phyloP scores from a whole-genome alignment of 305 asterid species.

The Caryopteris hybrid region DNA sequence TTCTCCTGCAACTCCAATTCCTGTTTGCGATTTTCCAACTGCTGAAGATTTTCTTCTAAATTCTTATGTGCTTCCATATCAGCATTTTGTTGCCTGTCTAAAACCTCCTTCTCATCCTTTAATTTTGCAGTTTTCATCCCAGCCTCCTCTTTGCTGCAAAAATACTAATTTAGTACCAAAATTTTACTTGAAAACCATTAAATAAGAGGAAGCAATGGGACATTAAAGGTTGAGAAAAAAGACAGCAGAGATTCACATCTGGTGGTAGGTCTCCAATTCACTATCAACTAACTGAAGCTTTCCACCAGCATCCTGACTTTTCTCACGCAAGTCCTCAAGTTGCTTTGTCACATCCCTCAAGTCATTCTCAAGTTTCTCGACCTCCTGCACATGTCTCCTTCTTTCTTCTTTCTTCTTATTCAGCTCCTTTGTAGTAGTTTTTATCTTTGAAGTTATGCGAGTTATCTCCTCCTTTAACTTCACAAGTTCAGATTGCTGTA shows the following conservation, averaged over 20 bases:
- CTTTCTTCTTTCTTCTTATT: slow-evolving; percentile 80
- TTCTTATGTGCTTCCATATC: slow-evolving; percentile 87
- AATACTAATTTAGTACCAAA: slow-evolving; percentile 13
- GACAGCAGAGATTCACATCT: slow-evolving; percentile 55
- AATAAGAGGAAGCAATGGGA: background rate
- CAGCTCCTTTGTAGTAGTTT: slow-evolving; percentile 73
- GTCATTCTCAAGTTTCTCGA: slow-evolving; percentile 79
- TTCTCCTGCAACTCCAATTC: slow-evolving; percentile 90
- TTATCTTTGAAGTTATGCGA: slow-evolving; percentile 73
- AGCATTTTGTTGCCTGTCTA: slow-evolving; percentile 95
- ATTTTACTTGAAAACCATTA: slow-evolving; percentile 3
- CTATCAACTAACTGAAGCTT: slow-evolving; percentile 94
- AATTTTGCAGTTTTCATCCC: slow-evolving; percentile 95
- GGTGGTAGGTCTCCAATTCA: slow-evolving; percentile 91
- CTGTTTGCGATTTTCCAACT: slow-evolving; percentile 80
- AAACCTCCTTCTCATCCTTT: slow-evolving; percentile 93
- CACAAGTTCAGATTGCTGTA: slow-evolving; percentile 92
- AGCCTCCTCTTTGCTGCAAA: slow-evolving; percentile 96
- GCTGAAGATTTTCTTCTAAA: slow-evolving; percentile 94
- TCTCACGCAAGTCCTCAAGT: slow-evolving; percentile 78
- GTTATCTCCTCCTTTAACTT: slow-evolving; percentile 84
- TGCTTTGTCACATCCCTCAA: slow-evolving; percentile 69
- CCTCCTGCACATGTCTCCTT: slow-evolving; percentile 63
- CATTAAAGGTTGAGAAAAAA: slow-evolving; percentile 4
- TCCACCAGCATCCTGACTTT: slow-evolving; percentile 82